These are phyloP conservation scores for Novymonas esmeraldas DNA, from an alignment of 208 protist genomes.

Conservation along the genomic window DNA sequence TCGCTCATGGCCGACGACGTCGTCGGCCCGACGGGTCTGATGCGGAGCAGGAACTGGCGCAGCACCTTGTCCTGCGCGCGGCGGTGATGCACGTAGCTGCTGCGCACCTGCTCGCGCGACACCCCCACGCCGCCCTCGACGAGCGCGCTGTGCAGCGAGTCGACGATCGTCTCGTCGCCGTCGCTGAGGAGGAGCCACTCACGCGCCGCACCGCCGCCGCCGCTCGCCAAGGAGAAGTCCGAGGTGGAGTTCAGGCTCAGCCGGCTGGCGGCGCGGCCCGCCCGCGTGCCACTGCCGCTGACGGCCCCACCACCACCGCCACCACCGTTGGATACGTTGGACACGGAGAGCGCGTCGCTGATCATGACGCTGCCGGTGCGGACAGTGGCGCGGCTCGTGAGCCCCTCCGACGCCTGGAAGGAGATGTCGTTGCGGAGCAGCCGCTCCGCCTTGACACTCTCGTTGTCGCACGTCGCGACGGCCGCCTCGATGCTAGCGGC, in stretches of 20 bases:
- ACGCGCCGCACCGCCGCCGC: conserved; percentile 14
- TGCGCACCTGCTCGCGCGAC: conserved; percentile 24
- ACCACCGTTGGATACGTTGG: conserved; percentile 1
- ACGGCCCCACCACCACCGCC: too few species aligned
- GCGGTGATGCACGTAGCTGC: conserved; percentile 36
- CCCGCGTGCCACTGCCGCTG: neutral
- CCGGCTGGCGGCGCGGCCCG: neutral
- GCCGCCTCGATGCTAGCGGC: conserved; percentile 25
- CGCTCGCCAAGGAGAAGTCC: conserved; percentile 9
- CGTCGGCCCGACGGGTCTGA: neutral
- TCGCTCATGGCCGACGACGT: neutral
- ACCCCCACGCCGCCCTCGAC: conserved; percentile 15
- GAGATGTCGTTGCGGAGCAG: conserved; percentile 31
- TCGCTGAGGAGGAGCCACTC: conserved; percentile 15
- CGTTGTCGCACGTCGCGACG: conserved; percentile 24
- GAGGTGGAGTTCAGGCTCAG: neutral
- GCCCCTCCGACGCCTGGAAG: conserved; percentile 16
- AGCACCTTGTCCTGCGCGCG: conserved; percentile 31
- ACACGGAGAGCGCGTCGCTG: conserved; percentile 1
- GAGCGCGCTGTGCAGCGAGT: conserved; percentile 27
- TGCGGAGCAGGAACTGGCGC: conserved; percentile 24
- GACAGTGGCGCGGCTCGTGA: conserved; percentile 4
- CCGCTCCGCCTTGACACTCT: conserved; percentile 26
- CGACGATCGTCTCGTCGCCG: conserved; percentile 31
- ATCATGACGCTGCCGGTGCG: conserved; percentile 10